Evolutionary conservation across 2,329 filamentous ascomycete species (phyloP).

Genomic region (Fusarium coffeatum): DNA sequence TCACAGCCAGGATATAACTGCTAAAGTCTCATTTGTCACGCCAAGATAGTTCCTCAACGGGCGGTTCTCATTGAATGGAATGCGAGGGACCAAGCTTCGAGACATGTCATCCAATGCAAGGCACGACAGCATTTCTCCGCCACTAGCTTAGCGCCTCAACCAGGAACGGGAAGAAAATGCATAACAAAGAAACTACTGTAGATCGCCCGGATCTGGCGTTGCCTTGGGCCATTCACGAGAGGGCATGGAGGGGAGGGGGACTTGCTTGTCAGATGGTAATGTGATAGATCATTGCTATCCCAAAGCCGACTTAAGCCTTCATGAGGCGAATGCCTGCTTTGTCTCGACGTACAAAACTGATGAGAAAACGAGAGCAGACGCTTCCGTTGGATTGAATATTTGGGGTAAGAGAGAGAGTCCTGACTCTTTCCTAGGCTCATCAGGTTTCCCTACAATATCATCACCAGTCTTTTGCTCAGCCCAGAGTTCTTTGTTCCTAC

Average conservation of each 20-base stretch:
- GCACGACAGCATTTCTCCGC: constrained; percentile 11
- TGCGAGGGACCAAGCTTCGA: background rate
- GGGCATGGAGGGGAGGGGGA: too few relatives aligned
- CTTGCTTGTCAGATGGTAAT: background rate
- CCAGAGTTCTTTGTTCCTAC: too few relatives aligned
- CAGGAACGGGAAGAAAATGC: constrained; percentile 19
- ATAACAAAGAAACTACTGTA: background rate
- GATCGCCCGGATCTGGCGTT: constrained; percentile 9
- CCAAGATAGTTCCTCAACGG: background rate
- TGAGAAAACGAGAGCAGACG: background rate
- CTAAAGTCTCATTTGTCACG: background rate
- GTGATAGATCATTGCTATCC: background rate
- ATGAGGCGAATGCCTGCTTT: background rate
- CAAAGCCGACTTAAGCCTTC: background rate
- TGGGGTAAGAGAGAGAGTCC: background rate
- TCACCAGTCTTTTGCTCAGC: background rate
- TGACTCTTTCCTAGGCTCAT: background rate
- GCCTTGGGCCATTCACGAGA: background rate
- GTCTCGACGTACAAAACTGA: background rate
- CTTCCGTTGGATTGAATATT: background rate
- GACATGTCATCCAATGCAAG: constrained; percentile 10
- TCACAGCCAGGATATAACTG: background rate
- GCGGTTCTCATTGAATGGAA: constrained; percentile 10
- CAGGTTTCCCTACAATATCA: background rate
- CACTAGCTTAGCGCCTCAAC: constrained; percentile 5